phyloP scores from a whole-genome alignment of 768 basidiomycete species.

The Coprinopsis cinerea region DNA sequence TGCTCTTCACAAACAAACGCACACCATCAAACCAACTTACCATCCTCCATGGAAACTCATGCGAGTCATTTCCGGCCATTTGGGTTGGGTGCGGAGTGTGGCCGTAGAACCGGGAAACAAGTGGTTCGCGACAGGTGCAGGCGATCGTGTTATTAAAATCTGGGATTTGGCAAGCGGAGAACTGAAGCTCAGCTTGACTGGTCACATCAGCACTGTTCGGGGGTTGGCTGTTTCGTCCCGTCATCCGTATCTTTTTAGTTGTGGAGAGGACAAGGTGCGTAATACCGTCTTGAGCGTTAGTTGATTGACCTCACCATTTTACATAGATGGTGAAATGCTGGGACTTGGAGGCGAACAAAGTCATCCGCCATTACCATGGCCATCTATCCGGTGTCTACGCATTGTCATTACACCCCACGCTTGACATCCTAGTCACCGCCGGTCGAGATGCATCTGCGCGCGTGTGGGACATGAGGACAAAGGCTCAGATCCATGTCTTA shows the following conservation, averaged over 20 bases:
- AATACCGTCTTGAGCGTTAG: neutral
- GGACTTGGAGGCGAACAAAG: constrained; percentile 98
- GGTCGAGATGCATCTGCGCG: constrained; percentile 96
- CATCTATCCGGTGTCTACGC: constrained; percentile 98
- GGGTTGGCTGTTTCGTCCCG: constrained; percentile 88
- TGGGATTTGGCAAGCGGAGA: constrained; percentile 99
- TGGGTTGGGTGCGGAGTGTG: constrained; percentile 95
- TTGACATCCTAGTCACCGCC: constrained; percentile 91
- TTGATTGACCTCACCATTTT: neutral
- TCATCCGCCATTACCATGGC: constrained; percentile 97
- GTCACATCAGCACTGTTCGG: constrained; percentile 95
- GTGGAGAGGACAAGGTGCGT: constrained; percentile 91
- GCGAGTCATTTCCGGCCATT: constrained; percentile 94
- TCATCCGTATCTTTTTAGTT: constrained; percentile 96
- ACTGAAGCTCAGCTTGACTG: constrained; percentile 91
- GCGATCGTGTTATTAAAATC: constrained; percentile 97
- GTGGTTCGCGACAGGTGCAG: constrained; percentile 98
- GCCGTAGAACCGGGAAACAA: constrained; percentile 97
- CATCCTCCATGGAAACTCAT: constrained; percentile 95
- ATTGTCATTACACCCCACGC: constrained; percentile 87
- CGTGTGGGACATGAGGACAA: constrained; percentile 99
- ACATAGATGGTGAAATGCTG: constrained; percentile 98
- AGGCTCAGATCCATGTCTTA: constrained; percentile 90
- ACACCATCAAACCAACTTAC: constrained; percentile 92
- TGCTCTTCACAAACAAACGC: constrained; percentile 85